phyloP scores from a whole-genome alignment of 1,139 yeast species.

The Magnusiomyces magnusii region DNA sequence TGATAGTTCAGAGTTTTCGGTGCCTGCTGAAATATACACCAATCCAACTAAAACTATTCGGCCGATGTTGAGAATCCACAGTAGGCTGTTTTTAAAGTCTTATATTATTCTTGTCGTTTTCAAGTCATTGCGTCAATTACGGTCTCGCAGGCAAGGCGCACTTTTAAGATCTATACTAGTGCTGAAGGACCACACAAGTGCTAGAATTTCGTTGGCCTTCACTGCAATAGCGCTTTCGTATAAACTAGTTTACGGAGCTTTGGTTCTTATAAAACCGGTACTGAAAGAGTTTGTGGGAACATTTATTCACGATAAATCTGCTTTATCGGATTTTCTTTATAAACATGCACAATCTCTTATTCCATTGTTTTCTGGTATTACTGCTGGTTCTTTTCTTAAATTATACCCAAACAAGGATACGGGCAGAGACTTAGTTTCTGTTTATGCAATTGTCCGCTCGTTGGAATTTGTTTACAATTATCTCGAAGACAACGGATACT shows the following conservation, averaged over 20 bases:
- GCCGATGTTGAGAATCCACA: slow-evolving; percentile 11
- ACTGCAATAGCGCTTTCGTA: slow-evolving; percentile 27
- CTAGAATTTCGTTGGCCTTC: slow-evolving; percentile 25
- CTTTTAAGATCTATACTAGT: slow-evolving; percentile 7
- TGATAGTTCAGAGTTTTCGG: background rate
- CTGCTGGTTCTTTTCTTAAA: slow-evolving; percentile 29
- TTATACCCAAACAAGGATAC: slow-evolving; percentile 24
- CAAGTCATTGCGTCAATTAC: slow-evolving; percentile 19
- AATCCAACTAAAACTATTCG: background rate
- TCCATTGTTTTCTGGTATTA: slow-evolving; percentile 27
- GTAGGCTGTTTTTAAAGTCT: slow-evolving; percentile 26
- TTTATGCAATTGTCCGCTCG: slow-evolving; percentile 32
- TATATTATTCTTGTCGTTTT: slow-evolving; percentile 23
- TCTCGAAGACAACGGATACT: slow-evolving; percentile 32
- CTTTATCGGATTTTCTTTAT: slow-evolving; percentile 14
- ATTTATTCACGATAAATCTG: slow-evolving; percentile 9
- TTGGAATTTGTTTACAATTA: slow-evolving; percentile 33
- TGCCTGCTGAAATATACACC: background rate
- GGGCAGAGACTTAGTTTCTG: slow-evolving; percentile 29
- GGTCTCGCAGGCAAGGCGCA: slow-evolving; percentile 11
- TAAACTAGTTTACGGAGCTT: slow-evolving; percentile 22
- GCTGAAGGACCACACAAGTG: slow-evolving; percentile 15
- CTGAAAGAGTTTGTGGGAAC: slow-evolving; percentile 7
- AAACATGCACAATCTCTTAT: slow-evolving; percentile 19
- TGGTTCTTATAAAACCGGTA: slow-evolving; percentile 16